Evolutionary conservation across 495 filamentous ascomycete species (phyloP).

Genomic region (Sordaria brevicollis): DNA sequence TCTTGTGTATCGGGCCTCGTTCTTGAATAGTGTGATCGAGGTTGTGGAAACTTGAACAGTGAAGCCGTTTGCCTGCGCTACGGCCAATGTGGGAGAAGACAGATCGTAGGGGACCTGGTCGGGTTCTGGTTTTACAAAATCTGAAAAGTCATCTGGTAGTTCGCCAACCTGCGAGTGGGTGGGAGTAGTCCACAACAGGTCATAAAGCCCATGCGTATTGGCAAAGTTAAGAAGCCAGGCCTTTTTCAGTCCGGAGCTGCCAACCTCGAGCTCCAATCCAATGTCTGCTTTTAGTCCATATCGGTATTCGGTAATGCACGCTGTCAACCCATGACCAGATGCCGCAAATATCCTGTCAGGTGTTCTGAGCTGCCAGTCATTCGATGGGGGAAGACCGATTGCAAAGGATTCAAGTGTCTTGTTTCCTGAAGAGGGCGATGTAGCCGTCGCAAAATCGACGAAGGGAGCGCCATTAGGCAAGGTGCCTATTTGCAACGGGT

Average conservation of each 20-base stretch:
- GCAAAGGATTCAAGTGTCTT: neutral
- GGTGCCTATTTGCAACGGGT: constrained; percentile 35
- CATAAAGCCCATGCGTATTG: constrained; percentile 15
- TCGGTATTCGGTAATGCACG: constrained; percentile 59
- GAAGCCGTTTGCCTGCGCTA: constrained; percentile 19
- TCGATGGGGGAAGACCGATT: constrained; percentile 9
- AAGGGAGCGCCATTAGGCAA: constrained; percentile 75
- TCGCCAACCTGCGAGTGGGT: constrained; percentile 29
- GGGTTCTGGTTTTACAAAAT: constrained; percentile 21
- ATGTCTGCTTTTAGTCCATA: constrained; percentile 61
- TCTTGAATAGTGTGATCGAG: neutral
- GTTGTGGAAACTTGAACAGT: constrained; percentile 48
- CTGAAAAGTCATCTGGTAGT: constrained; percentile 27
- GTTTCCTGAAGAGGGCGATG: constrained; percentile 1
- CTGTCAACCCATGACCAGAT: constrained; percentile 46
- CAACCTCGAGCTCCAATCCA: constrained; percentile 41
- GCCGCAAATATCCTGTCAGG: constrained; percentile 49
- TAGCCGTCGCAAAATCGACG: constrained; percentile 54
- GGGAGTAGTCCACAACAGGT: constrained; percentile 41
- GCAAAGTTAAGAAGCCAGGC: constrained; percentile 33
- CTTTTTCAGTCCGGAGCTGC: constrained; percentile 27
- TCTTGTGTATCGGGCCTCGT: neutral
- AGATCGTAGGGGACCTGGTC: constrained; percentile 38
- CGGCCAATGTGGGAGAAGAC: constrained; percentile 46
- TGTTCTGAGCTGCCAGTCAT: constrained; percentile 4